phyloP scores from a whole-genome alignment of 1,139 yeast species.

The Yamadazyma sp. region DNA sequence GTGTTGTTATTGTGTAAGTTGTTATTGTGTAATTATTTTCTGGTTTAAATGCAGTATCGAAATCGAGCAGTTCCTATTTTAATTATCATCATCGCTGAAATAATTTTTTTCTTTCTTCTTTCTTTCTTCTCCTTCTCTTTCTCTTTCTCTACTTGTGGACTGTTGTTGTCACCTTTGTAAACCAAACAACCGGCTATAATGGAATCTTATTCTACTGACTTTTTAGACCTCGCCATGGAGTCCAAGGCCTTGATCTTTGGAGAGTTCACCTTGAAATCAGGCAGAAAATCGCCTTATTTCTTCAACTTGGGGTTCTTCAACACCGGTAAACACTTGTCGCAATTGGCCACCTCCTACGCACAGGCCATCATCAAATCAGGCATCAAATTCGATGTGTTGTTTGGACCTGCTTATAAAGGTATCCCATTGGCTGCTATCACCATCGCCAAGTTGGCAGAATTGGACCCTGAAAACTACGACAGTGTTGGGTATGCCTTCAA shows the following conservation, averaged over 20 bases:
- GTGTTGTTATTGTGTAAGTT: neutral
- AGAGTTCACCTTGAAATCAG: conserved; percentile 83
- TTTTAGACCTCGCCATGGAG: conserved; percentile 78
- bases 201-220: conserved; percentile 56
- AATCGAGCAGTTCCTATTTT: neutral
- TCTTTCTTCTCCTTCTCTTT: conserved; percentile 10
- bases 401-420: conserved; percentile 98
- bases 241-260: conserved; percentile 86
- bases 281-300: conserved; percentile 93
- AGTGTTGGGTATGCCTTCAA: conserved; percentile 71
- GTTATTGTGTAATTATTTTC: too few species aligned
- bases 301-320: conserved; percentile 90
- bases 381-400: conserved; percentile 82
- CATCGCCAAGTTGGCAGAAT: conserved; percentile 86
- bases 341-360: conserved; percentile 86
- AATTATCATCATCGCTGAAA: neutral
- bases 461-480: conserved; percentile 74
- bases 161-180: neutral
- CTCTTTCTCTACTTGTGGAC: conserved; percentile 1
- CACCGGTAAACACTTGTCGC: conserved; percentile 74
- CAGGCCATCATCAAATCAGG: conserved; percentile 78
- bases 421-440: conserved; percentile 94
- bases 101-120: conserved; percentile 1
- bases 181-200: too few species aligned
- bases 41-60: conserved; percentile 1